phyloP scores from a whole-genome alignment of 331 rosid species.

The Rosa hybrid region DNA sequence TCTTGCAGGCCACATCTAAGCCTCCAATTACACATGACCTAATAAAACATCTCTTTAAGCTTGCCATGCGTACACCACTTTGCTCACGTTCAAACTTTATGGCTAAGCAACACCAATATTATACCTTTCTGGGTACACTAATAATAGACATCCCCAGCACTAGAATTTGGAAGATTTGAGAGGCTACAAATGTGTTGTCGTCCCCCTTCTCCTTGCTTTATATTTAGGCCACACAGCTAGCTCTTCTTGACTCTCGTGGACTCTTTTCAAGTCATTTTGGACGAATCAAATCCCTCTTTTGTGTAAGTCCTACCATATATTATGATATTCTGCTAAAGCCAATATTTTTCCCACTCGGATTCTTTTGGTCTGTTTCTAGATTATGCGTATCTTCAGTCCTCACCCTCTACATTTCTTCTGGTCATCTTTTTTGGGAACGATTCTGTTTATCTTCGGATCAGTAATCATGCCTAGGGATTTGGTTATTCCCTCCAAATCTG shows the following conservation, averaged over 20 bases:
- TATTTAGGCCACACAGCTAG: conserved; percentile 1
- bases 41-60: background rate
- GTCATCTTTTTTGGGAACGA: background rate
- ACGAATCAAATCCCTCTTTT: conserved; percentile 22
- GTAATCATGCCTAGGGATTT: background rate
- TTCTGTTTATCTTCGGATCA: background rate
- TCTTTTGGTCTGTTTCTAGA: conserved; percentile 13
- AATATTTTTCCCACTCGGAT: background rate
- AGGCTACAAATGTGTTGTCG: background rate
- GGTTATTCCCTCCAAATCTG: too few relatives aligned
- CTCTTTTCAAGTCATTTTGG: background rate
- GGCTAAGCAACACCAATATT: background rate
- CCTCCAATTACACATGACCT: background rate
- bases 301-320: background rate
- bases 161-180: background rate
- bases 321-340: conserved; percentile 5
- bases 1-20: background rate
- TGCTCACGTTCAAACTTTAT: background rate
- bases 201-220: conserved; percentile 6
- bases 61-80: background rate
- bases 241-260: background rate
- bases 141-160: background rate
- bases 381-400: background rate
- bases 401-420: background rate
- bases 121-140: background rate